Conservation (phyloP, 768 basidiomycete species). For the Phlebiopsis flavidoalba region DNA sequence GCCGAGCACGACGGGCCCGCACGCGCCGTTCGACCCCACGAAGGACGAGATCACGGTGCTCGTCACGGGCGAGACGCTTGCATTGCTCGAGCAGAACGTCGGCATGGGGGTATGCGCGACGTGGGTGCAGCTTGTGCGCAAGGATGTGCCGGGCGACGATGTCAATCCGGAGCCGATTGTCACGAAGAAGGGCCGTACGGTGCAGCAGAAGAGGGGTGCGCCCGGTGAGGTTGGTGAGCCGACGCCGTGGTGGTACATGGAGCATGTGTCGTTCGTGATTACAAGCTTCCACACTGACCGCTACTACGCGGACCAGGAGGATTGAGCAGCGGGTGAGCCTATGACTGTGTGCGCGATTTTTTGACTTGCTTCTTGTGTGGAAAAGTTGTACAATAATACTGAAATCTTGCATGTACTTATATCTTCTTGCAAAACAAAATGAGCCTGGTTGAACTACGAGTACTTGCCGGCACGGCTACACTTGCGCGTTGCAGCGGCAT, state of each 20-base stretch:
- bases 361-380: not conserved
- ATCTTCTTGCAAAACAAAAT: not conserved
- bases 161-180: slow-evolving; percentile 9
- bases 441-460: not conserved
- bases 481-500: not conserved
- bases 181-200: slow-evolving; percentile 20
- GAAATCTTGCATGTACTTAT: not conserved
- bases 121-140: slow-evolving; percentile 63
- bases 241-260: slow-evolving; percentile 53
- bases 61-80: slow-evolving; percentile 39
- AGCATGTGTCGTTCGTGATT: slow-evolving; percentile 45
- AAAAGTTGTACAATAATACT: no score
- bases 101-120: slow-evolving; percentile 62
- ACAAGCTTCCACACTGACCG: slow-evolving; percentile 46
- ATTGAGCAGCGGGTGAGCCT: not conserved
- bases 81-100: slow-evolving; percentile 29
- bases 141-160: slow-evolving; percentile 17
- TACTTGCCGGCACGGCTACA: not conserved
- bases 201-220: slow-evolving; percentile 11
- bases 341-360: not conserved
- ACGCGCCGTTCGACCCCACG: slow-evolving; percentile 44
- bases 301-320: slow-evolving; percentile 8
- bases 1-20: slow-evolving; percentile 5
- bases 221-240: slow-evolving; percentile 18
- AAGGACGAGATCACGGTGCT: slow-evolving; percentile 58